Base-by-base conservation (phyloP, 805 yeast genomes). In the Barnettozyma pratensis region DNA sequence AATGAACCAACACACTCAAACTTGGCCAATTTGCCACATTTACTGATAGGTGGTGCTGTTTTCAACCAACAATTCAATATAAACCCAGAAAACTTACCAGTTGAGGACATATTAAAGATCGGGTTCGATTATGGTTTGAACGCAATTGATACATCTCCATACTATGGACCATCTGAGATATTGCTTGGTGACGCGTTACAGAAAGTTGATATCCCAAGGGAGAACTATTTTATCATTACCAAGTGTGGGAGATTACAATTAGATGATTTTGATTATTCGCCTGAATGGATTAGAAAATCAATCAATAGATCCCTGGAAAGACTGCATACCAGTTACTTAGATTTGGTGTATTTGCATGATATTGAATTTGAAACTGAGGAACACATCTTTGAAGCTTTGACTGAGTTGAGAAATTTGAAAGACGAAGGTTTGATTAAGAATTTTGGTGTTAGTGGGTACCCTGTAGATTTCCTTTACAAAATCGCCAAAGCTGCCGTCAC, bases 71-170 rank as follows among this genome's bases (percentile, higher is more conserved):
- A 85, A 61, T 91, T 88, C 71, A 79, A 85, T 52, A 79, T 73
- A 9, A 76, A 86, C 57, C 96, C 96, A 1, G 70, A 72, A 35
- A 58, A 68, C 0, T 55, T 87, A 39, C 85, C 88, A 1, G 73
- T 82, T 9, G 70, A 67, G 9, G 80, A 77, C 0, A 76, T 91
- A 44, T 55, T 91, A 25, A 61, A 69, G 42, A 58, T 64, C 11
- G 94, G 91, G 0, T 83, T 91, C 57, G 66, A 70, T 25, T 61
- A 72, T 28, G 97, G 97, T 0, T 70, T 88, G 51, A 76, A 74
- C 41, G 94, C 96, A 2, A 72, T 91, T 36, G 97, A 91, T 61
- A 89, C 97, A 0, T 87, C 97, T 0, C 97, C 97, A 4, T 90
- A 87, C 67, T 91, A 91, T 62, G 97, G 97, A 0, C 88, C 88